Evolutionary conservation across 352 stramenopile genomes (phyloP), one percentile per base, ranked within the genome.

Genomic region (Phytophthora fragariae): DNA sequence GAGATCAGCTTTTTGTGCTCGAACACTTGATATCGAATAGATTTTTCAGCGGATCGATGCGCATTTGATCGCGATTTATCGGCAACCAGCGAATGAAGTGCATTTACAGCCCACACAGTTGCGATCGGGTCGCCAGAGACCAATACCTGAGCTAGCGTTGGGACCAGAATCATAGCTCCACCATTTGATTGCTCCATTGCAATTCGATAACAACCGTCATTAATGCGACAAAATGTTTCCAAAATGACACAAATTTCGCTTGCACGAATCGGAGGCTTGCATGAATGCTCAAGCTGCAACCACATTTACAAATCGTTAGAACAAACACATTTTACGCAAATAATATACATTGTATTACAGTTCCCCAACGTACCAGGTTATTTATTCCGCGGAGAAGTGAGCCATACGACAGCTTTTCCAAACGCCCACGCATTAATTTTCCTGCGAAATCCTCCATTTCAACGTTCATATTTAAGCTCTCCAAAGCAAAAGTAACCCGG

Each of bases 401-500:
- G 7, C 69, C 56, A 21, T 93, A 93, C 11, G 80, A 85, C 31
- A 95, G 69, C 46, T 93, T 87, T 14, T 83, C 76, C 10, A 93
- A 75, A 6, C 79, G 80, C 8, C 61, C 66, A 39, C 88, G 77
- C 31, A 89, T 77, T 7, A 60, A 37, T 44, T 85, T 89, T 1
- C 75, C 74, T 1, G 69, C 52, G 60, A 95, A 94, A 66, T 95
- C 84, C 37, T 81, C 73, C 11, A 79, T 76, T 57, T 90, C 75
- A 31, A 93, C 80, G 59, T 91, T 93, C 68, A 89, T 85, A 62
- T 86, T 92, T 65, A 94, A 79, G 53, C 84, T 92, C 19, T 95
- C 86, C 14, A 95, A 70, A 2, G 84, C 76, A 69, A 95, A 94
- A 19, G 89, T 75, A 29, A 92, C 69, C 59, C 82, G 86, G 50